phyloP scores from a whole-genome alignment of 169 alveolate species.

The Plasmodium blacklocki region DNA sequence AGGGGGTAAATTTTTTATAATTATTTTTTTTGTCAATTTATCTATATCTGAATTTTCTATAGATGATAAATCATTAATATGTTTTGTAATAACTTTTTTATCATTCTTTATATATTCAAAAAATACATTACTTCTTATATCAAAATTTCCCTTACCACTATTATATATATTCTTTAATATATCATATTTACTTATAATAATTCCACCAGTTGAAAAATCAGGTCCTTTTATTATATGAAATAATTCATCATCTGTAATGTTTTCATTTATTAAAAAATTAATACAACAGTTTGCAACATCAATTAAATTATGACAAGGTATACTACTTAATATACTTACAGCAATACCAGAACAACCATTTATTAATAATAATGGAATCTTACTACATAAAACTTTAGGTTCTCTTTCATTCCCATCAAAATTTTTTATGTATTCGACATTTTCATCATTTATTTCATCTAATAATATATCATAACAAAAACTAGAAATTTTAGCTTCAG shows the following conservation, averaged over 20 bases:
- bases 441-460: constrained; percentile 80
- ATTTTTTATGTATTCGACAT: constrained; percentile 84
- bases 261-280: constrained; percentile 61
- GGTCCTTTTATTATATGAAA: constrained; percentile 84
- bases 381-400: constrained; percentile 88
- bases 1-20: constrained; percentile 78
- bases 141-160: constrained; percentile 86
- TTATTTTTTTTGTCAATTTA: constrained; percentile 47
- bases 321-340: constrained; percentile 88
- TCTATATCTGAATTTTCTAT: constrained; percentile 15
- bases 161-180: constrained; percentile 77
- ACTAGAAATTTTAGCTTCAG: constrained; percentile 84
- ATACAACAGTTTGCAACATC: constrained; percentile 84
- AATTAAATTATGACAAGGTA: constrained; percentile 88
- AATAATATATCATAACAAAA: constrained; percentile 83
- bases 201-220: constrained; percentile 91
- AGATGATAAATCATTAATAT: constrained; percentile 21
- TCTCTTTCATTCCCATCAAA: constrained; percentile 89
- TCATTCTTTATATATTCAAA: constrained; percentile 39
- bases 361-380: constrained; percentile 84
- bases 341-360: constrained; percentile 91
- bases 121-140: constrained; percentile 76
- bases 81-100: constrained; percentile 9
- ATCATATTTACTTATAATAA: constrained; percentile 78
- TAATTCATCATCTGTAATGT: constrained; percentile 77